Evolutionary conservation across 176 grass and related monocot species (phyloP), one percentile per base, ranked within the genome.

Genomic region (Aegilops bicornis): DNA sequence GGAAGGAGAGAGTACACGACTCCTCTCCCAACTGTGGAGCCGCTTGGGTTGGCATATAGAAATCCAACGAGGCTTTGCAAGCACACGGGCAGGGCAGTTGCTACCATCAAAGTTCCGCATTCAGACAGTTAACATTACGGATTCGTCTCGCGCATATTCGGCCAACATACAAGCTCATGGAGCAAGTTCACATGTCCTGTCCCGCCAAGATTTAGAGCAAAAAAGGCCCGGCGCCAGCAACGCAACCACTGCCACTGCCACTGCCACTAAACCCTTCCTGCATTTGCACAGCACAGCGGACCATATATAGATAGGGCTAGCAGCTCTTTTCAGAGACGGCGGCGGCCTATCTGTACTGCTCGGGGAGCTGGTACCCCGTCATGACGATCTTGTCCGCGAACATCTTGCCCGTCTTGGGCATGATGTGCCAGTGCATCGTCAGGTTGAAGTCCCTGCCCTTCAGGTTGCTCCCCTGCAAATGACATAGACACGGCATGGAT

Each of bases 371-470:
- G 89, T 99, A 94, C 5, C 97, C 94, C 16, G 90, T 89, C 90
- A 99, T 90, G 24, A 99, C 97, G 60, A 99, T 96, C 92, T 99
- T 99, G 85, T 99, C 94, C 64, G 97, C 92, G 76, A 96, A 93
- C 97, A 99, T 99, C 86, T 96, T 99, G 69, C 92, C 97, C 12
- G 97, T 94, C 88, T 99, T 96, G 4, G 97, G 94, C 97, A 99
- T 99, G 50, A 99, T 91, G 52, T 99, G 97, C 97, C 97, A 99
- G 80, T 99, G 97, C 91, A 99, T 91, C 5, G 97, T 99, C 90
- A 99, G 79, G 77, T 99, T 99, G 50, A 92, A 99, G 40, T 96
- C 97, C 78, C 93, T 99, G 40, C 94, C 90, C 61, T 91, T 94
- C 39, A 99, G 82, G 84, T 99, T 93, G 90, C 94, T 94, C 84